These are phyloP conservation scores for Didymella keratinophila DNA, from an alignment of 2,329 filamentous ascomycete genomes.

Conservation along the genomic window DNA sequence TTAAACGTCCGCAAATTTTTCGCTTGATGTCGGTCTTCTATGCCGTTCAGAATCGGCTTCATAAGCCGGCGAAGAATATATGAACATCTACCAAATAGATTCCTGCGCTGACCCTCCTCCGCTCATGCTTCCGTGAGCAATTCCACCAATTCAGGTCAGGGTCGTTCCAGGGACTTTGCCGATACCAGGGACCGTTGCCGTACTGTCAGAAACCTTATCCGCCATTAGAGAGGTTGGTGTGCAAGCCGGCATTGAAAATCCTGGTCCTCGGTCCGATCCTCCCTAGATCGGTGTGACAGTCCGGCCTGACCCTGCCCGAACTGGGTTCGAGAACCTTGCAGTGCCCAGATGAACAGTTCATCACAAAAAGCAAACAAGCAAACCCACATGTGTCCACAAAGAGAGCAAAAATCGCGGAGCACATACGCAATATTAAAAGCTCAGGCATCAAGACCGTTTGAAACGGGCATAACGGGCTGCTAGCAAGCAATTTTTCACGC, in stretches of 20 bases:
- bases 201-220: neutral
- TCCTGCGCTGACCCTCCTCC: neutral
- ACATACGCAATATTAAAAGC: neutral
- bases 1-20: neutral
- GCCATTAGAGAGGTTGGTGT: neutral
- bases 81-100: neutral
- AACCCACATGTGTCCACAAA: constrained; percentile 8
- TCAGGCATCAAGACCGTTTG: neutral
- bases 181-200: neutral
- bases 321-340: neutral
- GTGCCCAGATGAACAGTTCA: constrained; percentile 14
- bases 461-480: neutral
- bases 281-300: constrained; percentile 15
- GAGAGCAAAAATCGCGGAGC: constrained; percentile 4
- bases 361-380: constrained; percentile 22
- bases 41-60: neutral
- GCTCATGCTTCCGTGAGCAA: neutral
- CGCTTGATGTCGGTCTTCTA: neutral
- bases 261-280: constrained; percentile 5
- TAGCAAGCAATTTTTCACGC: neutral
- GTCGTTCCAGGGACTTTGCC: neutral
- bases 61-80: neutral
- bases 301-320: neutral
- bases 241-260: neutral
- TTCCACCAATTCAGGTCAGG: neutral